These are phyloP conservation scores for Aspergillus brunneoviolaceus DNA, from an alignment of 2,329 filamentous ascomycete genomes.

Conservation along the genomic window DNA sequence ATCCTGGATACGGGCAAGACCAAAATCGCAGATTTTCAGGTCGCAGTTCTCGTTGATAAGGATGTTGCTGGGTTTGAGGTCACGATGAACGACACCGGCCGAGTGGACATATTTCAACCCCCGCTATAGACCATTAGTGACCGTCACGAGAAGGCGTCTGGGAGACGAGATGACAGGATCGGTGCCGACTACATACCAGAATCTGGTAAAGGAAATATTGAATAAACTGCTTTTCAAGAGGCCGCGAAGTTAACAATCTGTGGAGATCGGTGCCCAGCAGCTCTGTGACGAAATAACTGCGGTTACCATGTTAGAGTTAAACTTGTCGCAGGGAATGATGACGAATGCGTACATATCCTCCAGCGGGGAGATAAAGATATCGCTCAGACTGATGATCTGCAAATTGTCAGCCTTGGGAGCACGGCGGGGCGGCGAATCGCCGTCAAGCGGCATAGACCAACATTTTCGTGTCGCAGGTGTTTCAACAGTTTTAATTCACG, in stretches of 20 bases:
- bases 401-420: conserved; percentile 19
- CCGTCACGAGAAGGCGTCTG: background rate
- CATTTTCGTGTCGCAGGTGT: conserved; percentile 95
- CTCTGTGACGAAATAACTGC: conserved; percentile 95
- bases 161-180: background rate
- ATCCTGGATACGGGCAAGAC: conserved; percentile 94
- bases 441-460: conserved; percentile 44
- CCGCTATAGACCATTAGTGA: conserved; percentile 58
- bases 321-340: background rate
- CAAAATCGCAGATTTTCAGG: conserved; percentile 99
- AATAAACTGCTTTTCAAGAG: conserved; percentile 98
- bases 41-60: conserved; percentile 99
- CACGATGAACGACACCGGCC: conserved; percentile 93
- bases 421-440: background rate
- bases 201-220: conserved; percentile 99
- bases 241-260: conserved; percentile 88
- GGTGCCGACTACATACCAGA: conserved; percentile 62
- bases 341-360: conserved; percentile 80
- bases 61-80: conserved; percentile 98
- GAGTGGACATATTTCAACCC: conserved; percentile 99
- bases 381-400: conserved; percentile 94
- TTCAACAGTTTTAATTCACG: conserved; percentile 96
- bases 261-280: conserved; percentile 95
- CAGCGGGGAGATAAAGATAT: conserved; percentile 98
- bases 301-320: conserved; percentile 13